A percentile compares a stretch with the other conserved stretches of the same genome.
Conservation (phyloP, 2,329 filamentous ascomycete genomes). For the Teratosphaeria zuluensis region DNA sequence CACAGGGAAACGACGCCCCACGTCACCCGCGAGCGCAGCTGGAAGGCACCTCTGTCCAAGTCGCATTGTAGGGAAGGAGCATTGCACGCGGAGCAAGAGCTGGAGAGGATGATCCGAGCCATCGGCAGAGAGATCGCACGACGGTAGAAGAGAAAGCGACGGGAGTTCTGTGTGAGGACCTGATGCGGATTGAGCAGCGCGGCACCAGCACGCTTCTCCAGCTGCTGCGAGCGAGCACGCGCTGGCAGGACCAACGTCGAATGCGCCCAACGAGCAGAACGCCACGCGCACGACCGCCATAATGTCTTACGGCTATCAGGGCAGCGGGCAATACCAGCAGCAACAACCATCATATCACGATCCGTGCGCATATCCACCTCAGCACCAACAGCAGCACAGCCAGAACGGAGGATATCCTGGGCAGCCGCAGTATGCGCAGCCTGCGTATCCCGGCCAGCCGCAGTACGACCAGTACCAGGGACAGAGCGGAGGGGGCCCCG, state of each 20-base stretch:
- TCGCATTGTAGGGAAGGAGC: no score
- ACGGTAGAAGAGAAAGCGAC: neutral
- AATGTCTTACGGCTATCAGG: slow-evolving; percentile 49
- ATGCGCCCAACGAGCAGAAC: neutral
- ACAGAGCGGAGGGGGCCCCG: slow-evolving; percentile 15
- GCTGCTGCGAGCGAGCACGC: neutral
- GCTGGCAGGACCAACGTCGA: slow-evolving; percentile 1
- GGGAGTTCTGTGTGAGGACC: neutral
- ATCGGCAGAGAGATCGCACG: neutral
- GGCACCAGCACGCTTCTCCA: neutral
- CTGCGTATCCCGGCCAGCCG: slow-evolving; percentile 16
- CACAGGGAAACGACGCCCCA: no score
- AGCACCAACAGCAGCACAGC: slow-evolving; percentile 10
- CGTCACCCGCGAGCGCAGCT: no score
- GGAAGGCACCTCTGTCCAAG: no score
- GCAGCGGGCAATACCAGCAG: slow-evolving; percentile 34
- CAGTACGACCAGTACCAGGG: slow-evolving; percentile 14
- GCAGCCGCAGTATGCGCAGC: slow-evolving; percentile 10
- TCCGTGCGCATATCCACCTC: slow-evolving; percentile 15
- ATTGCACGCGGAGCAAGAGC: no score
- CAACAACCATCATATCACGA: slow-evolving; percentile 12
- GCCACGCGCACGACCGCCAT: slow-evolving; percentile 7
- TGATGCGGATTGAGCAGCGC: slow-evolving; percentile 5
- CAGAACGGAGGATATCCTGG: slow-evolving; percentile 17
- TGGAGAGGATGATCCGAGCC: neutral